Base-by-base conservation (phyloP, 2,329 filamentous ascomycete genomes). In the Coniochaeta sp. region DNA sequence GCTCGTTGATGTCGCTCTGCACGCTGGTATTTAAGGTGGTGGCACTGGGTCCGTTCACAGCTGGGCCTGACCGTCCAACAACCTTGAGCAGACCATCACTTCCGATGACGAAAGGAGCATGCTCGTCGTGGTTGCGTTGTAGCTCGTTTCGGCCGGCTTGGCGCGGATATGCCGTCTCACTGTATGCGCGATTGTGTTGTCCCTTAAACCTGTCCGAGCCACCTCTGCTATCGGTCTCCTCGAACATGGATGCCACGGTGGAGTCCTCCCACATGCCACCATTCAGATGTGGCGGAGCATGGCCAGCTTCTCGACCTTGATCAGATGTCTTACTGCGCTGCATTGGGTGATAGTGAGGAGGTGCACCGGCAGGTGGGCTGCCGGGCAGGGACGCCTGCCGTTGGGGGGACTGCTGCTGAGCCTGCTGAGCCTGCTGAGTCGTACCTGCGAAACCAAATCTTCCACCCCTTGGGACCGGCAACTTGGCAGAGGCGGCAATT, bases 51-150 rank as follows among this genome's bases (percentile, higher is more conserved):
- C 38, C 69, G 24, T 62, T 65, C 8, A 55, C 58, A 57, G 55
- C 58, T 57, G 60, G 34, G 60, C 62, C 26, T 14, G 30, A 34
- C 59, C 36, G 64, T 56, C 65, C 62, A 8, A 73, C 62, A 32
- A 78, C 71, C 26, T 71, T 72, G 61, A 79, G 71, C 4, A 70
- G 63, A 32, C 75, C 72, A 44, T 75, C 69, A n/a, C 76, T 73
- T 17, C 68, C 68, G 44, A 77, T 63, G 12, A 72, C 63, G 59
- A 75, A 73, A 24, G 71, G 22, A n/a, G 58, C 60, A n/a, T 65
- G 64, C n/a, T 65, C 63, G 34, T 64, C 63, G 17, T 62, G 56
- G 19, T 36, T 64, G 22, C 62, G 62, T 34, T 62, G 64, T 4
- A 62, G 58, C 28, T 61, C 54, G 24, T 61, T 61, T 44, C 59